Percentiles rank a stretch among this genome's conserved stretches.
Evolutionary conservation across 345 rosid species (phyloP).

Genomic region (Reutealis trisperma): DNA sequence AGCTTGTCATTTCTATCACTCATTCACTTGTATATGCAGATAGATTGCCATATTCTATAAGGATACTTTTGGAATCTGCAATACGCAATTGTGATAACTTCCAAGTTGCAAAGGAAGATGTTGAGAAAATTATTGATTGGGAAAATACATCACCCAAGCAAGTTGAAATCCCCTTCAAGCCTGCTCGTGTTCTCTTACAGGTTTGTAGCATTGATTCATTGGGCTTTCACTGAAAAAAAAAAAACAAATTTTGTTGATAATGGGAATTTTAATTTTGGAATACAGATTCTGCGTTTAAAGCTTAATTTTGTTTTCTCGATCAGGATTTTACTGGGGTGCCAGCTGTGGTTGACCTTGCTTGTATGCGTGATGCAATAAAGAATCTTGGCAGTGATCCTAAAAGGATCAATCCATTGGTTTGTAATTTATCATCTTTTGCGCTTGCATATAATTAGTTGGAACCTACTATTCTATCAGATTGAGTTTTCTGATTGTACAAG

Average conservation of each 20-base stretch:
- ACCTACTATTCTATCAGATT: background rate
- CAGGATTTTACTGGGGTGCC: constrained; percentile 99
- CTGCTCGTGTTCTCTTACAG: constrained; percentile 98
- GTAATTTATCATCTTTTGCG: background rate
- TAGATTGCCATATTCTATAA: constrained; percentile 86
- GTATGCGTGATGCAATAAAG: constrained; percentile 99
- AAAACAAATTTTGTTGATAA: background rate
- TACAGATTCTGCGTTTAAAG: background rate
- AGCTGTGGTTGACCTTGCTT: constrained; percentile 96
- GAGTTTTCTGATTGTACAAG: background rate
- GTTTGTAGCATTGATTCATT: constrained; percentile 26
- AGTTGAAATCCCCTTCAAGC: constrained; percentile 98
- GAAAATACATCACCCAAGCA: constrained; percentile 79
- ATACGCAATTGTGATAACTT: constrained; percentile 96
- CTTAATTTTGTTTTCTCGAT: constrained; percentile 3
- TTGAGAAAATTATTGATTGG: constrained; percentile 98
- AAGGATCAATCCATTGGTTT: constrained; percentile 89
- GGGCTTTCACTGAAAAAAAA: background rate
- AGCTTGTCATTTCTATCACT: background rate
- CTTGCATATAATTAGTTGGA: background rate
- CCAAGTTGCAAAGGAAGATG: constrained; percentile 87
- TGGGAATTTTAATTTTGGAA: background rate
- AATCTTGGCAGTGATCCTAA: constrained; percentile 81
- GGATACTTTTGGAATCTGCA: constrained; percentile 92
- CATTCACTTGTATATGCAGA: constrained; percentile 36